Evolutionary conservation across 1,284 basidiomycete species (phyloP), one percentile per base, ranked within the genome.

Genomic region (Singerocomus inundabilis): DNA sequence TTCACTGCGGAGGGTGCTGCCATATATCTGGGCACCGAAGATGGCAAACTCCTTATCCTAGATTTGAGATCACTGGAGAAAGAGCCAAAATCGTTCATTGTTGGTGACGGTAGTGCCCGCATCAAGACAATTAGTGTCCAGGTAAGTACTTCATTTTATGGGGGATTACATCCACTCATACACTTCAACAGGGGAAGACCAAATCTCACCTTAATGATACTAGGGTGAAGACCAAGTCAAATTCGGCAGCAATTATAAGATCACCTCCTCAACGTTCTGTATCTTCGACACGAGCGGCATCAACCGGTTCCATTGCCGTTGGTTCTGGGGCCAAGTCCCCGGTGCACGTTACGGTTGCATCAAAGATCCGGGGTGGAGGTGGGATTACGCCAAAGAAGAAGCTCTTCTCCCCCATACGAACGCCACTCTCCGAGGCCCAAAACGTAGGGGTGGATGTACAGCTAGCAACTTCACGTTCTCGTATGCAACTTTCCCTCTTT

Each of bases 1-100:
- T 89, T 89, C 63, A 85, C 85, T 24, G 72, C 78, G 0, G 85
- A 88, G 55, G 86, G 86, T 5, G 82, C 77, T 7, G 71, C 77
- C 12, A 67, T 89, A 44, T 85, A 83, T 58, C 55, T 82, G 5
- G 86, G 85, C 1, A 84, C 85, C 4, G 76, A 77, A 52, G 72
- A 72, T 35, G 87, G 87, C 5, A 81, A 76, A 49, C 66, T 89
- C 16, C 62, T 86, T 21, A 60, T 84, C 25, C 65, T 85, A 21
- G 82, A 87, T 55, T 67, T 88, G 21, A 80, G 85, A 29, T 72
- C 76, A 10, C 65, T 85, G 34, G 84, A 88, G 54, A 81, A 81
- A 53, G 73, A 75, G 18, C 80, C 84, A 1, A 83, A 76, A 58
- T 60, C 68, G 2, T 72, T 85, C 39, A 57, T 62, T 7, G 63